A percentile compares a stretch with the other conserved stretches of the same genome.
Evolutionary conservation across 768 basidiomycete genomes (phyloP).

Genomic region (Nevesoporus exiguus): DNA sequence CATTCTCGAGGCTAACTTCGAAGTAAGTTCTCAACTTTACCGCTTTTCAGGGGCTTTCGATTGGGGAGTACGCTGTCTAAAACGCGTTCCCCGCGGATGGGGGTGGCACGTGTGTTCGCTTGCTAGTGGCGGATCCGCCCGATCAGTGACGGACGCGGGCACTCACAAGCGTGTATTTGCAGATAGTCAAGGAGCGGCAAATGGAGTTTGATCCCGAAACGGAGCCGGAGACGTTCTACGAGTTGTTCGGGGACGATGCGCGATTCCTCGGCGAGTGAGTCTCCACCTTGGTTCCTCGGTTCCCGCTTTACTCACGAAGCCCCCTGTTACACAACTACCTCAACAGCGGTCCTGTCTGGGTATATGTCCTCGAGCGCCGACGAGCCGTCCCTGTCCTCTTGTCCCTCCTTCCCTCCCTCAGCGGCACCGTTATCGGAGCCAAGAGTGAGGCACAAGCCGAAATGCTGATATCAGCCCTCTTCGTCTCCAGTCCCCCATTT

Average conservation of each 20-base stretch:
- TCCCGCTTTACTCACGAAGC: conserved; percentile 8
- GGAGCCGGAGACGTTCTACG: conserved; percentile 74
- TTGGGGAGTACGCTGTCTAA: neutral
- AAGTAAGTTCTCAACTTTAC: conserved; percentile 54
- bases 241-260: conserved; percentile 78
- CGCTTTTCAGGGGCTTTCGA: conserved; percentile 5
- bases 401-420: conserved; percentile 61
- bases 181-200: conserved; percentile 86
- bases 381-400: conserved; percentile 79
- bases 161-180: conserved; percentile 18
- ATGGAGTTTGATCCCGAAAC: conserved; percentile 86
- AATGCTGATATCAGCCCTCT: conserved; percentile 72
- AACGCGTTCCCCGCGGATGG: conserved; percentile 2
- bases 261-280: conserved; percentile 74
- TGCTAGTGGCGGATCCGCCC: conserved; percentile 16
- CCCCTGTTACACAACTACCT: conserved; percentile 1
- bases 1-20: conserved; percentile 78
- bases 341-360: conserved; percentile 81
- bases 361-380: conserved; percentile 82
- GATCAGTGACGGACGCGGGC: neutral
- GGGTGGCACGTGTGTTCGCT: conserved; percentile 8
- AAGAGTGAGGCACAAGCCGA: conserved; percentile 67
- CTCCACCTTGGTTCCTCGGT: neutral
- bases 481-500: conserved; percentile 81
- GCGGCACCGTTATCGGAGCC: conserved; percentile 68